Base-by-base conservation (phyloP, 192 early-diverging fungal genomes). In the Linnemannia elongata region DNA sequence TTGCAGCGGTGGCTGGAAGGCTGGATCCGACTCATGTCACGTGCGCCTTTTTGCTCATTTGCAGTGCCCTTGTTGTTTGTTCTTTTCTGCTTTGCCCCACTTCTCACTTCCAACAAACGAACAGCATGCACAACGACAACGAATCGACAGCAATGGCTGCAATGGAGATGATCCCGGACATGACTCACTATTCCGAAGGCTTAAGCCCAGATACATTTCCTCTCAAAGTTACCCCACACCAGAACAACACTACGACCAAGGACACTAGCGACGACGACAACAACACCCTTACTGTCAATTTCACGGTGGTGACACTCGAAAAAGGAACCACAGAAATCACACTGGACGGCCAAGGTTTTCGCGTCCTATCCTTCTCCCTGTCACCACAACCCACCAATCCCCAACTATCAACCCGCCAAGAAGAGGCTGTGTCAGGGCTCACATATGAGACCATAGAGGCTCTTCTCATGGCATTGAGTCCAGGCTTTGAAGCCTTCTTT, bases 361-460 rank as follows among this genome's bases (percentile, higher is more conserved):
- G 44, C 13, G 72, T 79, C 22, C 0, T 80, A 1, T 45, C 73
- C 2, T 18, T 75, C 38, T 69, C 77, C 5, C 20, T 44, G 6
- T 20, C 70, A 2, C 3, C 42, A n/a, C 69, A 63, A 42, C 6
- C 60, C 27, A 15, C 35, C 76, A 69, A 8, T 33, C 60, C 6
- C 22, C 38, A 10, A 8, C 18, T 38, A 3, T 33, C 39, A 39
- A 13, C 20, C 36, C 38, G 85, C 27, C 85, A 87, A 36, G 75
- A 78, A 35, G 76, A 78, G 49, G 85, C 80, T 6, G 4, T 74
- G 3, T 87, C 76, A 36, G 85, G 85, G 8, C n/a, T 35, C 4
- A 35, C 71, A 6, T 87, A 81, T 33, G 85, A 87, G 60, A 87
- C 85, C 13, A 87, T 87, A 4, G 85, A 87, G 41, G 79, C 85